Base-by-base conservation (phyloP, 352 stramenopile genomes). In the Aphanomyces stellatus region DNA sequence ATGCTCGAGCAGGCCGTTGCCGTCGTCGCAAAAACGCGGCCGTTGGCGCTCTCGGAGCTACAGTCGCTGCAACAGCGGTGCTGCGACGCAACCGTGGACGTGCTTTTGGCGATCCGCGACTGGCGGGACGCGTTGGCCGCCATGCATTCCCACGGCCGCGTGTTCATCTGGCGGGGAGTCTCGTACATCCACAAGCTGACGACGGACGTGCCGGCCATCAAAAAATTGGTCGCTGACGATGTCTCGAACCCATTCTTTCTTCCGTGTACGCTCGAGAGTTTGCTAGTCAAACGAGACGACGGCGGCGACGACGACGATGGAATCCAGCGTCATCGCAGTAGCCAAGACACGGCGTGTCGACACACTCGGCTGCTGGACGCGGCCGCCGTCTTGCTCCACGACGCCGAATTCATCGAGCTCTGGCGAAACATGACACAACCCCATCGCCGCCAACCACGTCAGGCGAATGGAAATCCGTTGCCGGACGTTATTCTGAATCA, bases 101-200 rank as follows among this genome's bases (percentile, higher is more conserved):
- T 57, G 1, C 25, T 57, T n/a, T 57, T 57, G 25, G 49, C 49
- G 11, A 57, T 57, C 22, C 49, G 49, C n/a, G 49, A 57, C 28
- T 57, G 49, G 49, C 25, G 49, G 30, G 19, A 57, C 30, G 19
- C 8, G n/a, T n/a, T 57, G 7, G 49, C 25, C n/a, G 49, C 49
- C 30, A 37, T 37, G 30, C 30, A 33, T 34, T 57, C 49, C 13
- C 19, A 22, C 33, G 30, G 49, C 11, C 49, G 49, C 11, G 27
- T 57, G 13, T 57, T 57, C 19, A 15, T 37, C 30, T 57, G 49
- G 49, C 22, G 33, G 13, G 49, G 49, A 40, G 49, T 57, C 30
- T 57, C 4, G 49, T 57, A 57, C 49, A 57, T 57, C 19, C 25
- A n/a, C 2, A 57, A 57, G 33, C 25, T 57, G 49, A n/a, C 49